Evolutionary conservation across 2,329 filamentous ascomycete species (phyloP).

Genomic region (Neonectria ditissima): DNA sequence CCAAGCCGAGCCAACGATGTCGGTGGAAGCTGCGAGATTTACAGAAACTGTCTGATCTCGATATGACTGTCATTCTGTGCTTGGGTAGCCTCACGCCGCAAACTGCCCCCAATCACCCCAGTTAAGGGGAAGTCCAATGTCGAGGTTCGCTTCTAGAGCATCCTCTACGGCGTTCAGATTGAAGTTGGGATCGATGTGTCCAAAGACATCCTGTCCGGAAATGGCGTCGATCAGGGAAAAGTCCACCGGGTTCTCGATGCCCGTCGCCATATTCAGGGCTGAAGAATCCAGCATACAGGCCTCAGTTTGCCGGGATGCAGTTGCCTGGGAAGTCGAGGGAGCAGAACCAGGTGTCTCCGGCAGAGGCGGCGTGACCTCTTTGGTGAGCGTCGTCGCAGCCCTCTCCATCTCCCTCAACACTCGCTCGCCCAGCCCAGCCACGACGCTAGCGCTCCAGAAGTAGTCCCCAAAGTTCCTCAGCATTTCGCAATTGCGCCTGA

Average conservation of each 20-base stretch:
- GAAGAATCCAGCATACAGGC: conserved; percentile 40
- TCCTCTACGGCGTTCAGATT: conserved; percentile 66
- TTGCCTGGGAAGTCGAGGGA: conserved; percentile 24
- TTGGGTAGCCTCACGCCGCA: conserved; percentile 39
- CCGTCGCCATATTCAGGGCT: conserved; percentile 43
- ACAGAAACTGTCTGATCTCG: neutral
- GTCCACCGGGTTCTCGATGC: conserved; percentile 53
- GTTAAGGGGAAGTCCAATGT: conserved; percentile 64
- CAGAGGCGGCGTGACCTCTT: conserved; percentile 47
- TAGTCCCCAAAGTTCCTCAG: conserved; percentile 65
- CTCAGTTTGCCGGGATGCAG: conserved; percentile 31
- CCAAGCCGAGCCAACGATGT: too few relatives aligned
- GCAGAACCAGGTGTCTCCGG: conserved; percentile 37
- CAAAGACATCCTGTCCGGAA: conserved; percentile 65
- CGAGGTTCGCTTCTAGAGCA: conserved; percentile 65
- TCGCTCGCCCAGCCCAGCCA: conserved; percentile 65
- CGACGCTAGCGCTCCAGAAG: conserved; percentile 69
- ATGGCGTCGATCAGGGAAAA: conserved; percentile 57
- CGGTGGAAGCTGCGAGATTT: neutral
- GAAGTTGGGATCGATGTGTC: conserved; percentile 67
- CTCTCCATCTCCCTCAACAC: conserved; percentile 69
- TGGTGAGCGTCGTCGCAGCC: conserved; percentile 60
- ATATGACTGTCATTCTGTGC: neutral
- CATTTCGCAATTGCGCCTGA: conserved; percentile 65
- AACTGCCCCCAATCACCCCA: conserved; percentile 61